Evolutionary conservation across 139 green algal species (phyloP), one percentile per base, ranked within the genome.

Genomic region (Micractinium conductrix): DNA sequence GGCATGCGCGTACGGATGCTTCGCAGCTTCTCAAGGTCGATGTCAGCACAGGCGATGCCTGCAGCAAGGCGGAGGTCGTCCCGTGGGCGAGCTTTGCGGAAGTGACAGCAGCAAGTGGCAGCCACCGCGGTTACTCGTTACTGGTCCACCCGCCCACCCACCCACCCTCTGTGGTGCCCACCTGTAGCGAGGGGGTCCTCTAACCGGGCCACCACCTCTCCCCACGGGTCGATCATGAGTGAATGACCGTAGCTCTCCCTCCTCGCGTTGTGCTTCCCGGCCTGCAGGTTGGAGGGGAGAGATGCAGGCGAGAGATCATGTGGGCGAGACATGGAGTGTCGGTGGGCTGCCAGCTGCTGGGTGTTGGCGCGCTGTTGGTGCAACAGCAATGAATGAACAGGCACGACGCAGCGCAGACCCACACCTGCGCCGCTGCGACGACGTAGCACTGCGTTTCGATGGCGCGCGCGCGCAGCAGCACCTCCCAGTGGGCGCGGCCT

Each of bases 371-470:
- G n/a, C n/a, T n/a, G n/a, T n/a, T n/a, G n/a, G n/a, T 6, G 55
- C 55, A 65, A 24, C 9, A 63, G 8, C 8, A 24, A 19, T 63
- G 55, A 12, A 6, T 63, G 55, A 12, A 22, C 55, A 63, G 30
- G 12, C 62, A 45, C 45, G 67, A 35, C 28, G 69, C 37, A 17
- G 69, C 30, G 6, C n/a, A n/a, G n/a, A n/a, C n/a, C n/a, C n/a
- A n/a, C 38, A 48, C 71, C 89, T 99, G 97, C 35, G 97, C 97
- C 9, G 96, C 96, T 10, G 96, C 96, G 67, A 99, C 88, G 16
- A 98, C 94, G 83, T 96, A 99, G 65, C 86, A 93, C 90, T 99
- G 97, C 60, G 87, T 96, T 84, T 99, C 97, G 6, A 99, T 95
- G 26, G 97, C 97, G 0, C 97, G 85, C 9, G 97, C 97, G 0